phyloP scores from a whole-genome alignment of 1,284 basidiomycete genomes.

The Microbotryomycetes sp. region DNA sequence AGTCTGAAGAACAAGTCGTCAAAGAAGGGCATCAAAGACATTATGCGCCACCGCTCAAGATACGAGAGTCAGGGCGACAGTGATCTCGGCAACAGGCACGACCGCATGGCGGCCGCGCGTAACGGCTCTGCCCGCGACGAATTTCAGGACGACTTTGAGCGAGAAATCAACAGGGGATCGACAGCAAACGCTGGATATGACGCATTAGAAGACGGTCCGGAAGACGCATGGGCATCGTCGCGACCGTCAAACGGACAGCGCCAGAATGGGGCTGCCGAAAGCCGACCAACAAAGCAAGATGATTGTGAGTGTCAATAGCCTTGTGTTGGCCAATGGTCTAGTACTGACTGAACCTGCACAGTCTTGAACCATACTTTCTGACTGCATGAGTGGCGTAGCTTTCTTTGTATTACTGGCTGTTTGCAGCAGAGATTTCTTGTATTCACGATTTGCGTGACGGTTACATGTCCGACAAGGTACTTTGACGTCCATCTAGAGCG shows the following conservation, averaged over 20 bases:
- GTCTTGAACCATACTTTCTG: slow-evolving; percentile 26
- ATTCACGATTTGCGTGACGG: no score
- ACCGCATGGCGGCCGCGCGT: slow-evolving; percentile 6
- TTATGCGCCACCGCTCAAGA: slow-evolving; percentile 17
- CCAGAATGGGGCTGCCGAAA: background rate
- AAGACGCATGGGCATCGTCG: slow-evolving; percentile 12
- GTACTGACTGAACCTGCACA: background rate
- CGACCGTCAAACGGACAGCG: background rate
- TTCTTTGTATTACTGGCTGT: no score
- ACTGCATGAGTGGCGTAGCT: no score
- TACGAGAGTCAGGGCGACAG: slow-evolving; percentile 14
- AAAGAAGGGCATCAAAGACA: slow-evolving; percentile 17
- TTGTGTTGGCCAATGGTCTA: no score
- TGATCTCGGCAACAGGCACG: slow-evolving; percentile 3
- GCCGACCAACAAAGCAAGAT: background rate
- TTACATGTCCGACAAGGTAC: no score
- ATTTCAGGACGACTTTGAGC: slow-evolving; percentile 30
- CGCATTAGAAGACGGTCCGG: slow-evolving; percentile 24
- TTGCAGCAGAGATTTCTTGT: no score
- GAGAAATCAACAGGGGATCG: slow-evolving; percentile 24
- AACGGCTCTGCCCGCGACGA: slow-evolving; percentile 4
- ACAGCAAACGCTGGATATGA: slow-evolving; percentile 8
- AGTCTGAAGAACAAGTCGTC: background rate
- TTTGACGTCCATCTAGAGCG: no score
- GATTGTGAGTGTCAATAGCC: slow-evolving; percentile 17